Percentiles rank a stretch among this genome's conserved stretches.
Evolutionary conservation across 768 basidiomycete species (phyloP).

Genomic region (Calocybe cyanea): DNA sequence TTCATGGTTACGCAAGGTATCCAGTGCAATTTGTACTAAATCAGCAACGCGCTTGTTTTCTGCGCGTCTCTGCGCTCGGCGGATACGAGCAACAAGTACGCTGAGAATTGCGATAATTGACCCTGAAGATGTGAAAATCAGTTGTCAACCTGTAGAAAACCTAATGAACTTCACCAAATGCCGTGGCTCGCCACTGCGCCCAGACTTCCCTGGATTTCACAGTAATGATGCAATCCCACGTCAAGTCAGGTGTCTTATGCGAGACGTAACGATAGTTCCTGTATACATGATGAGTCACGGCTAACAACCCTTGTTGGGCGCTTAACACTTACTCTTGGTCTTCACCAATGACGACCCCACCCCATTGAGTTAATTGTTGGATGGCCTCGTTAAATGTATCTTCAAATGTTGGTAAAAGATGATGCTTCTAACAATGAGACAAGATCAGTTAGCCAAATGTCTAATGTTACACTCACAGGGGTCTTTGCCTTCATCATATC

Average conservation of each 20-base stretch:
- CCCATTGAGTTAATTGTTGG: conserved; percentile 70
- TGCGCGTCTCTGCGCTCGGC: conserved; percentile 46
- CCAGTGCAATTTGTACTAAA: conserved; percentile 76
- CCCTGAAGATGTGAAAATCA: conserved; percentile 7
- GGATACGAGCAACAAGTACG: conserved; percentile 19
- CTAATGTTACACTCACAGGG: conserved; percentile 35
- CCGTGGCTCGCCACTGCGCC: conserved; percentile 60
- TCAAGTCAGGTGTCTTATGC: conserved; percentile 64
- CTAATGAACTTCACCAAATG: neutral
- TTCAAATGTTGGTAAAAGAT: conserved; percentile 55
- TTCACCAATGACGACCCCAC: conserved; percentile 63
- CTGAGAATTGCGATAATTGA: conserved; percentile 3
- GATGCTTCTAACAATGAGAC: conserved; percentile 36
- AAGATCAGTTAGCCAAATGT: conserved; percentile 8
- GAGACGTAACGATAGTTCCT: conserved; percentile 77
- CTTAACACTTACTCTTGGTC: conserved; percentile 62
- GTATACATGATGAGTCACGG: conserved; percentile 13
- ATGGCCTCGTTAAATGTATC: conserved; percentile 79
- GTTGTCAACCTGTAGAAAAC: neutral
- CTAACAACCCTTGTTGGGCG: no score
- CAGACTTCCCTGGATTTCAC: conserved; percentile 66
- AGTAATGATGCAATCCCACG: conserved; percentile 59
- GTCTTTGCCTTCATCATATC: conserved; percentile 56
- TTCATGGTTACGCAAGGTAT: conserved; percentile 80
- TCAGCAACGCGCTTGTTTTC: conserved; percentile 66